These are phyloP conservation scores for Eleusine indica DNA, from an alignment of 176 grass and related monocot genomes.

Conservation along the genomic window DNA sequence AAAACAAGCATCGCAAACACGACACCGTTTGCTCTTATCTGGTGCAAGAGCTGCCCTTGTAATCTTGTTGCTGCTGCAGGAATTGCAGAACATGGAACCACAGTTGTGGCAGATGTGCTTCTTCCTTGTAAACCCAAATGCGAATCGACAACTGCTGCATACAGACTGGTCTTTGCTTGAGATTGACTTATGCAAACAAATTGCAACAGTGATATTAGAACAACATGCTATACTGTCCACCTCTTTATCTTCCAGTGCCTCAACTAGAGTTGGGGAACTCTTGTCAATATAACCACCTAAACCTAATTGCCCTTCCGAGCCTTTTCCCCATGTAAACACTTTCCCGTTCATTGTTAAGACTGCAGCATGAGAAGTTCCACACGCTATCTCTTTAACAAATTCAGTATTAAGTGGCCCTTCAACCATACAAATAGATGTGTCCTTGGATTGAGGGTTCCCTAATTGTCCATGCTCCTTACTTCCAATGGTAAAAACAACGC, in stretches of 20 bases:
- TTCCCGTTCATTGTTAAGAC: slow-evolving; percentile 80
- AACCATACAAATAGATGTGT: slow-evolving; percentile 66
- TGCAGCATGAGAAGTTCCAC: slow-evolving; percentile 69
- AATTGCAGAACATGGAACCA: slow-evolving; percentile 86
- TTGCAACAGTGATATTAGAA: slow-evolving; percentile 69
- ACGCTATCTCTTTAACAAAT: slow-evolving; percentile 84
- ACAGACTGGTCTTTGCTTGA: slow-evolving; percentile 80
- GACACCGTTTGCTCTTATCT: slow-evolving; percentile 64
- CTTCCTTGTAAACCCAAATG: slow-evolving; percentile 85
- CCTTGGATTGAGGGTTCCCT: slow-evolving; percentile 52
- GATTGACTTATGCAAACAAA: slow-evolving; percentile 74
- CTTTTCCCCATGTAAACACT: slow-evolving; percentile 91
- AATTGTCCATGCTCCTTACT: slow-evolving; percentile 64
- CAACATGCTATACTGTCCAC: slow-evolving; percentile 78
- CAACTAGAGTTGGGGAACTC: slow-evolving; percentile 68
- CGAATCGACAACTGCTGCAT: slow-evolving; percentile 67
- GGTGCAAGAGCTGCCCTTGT: slow-evolving; percentile 67
- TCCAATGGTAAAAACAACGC: slow-evolving; percentile 87
- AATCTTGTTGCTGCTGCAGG: slow-evolving; percentile 81
- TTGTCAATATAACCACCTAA: slow-evolving; percentile 79
- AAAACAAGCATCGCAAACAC: slow-evolving; percentile 87
- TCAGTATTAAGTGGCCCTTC: slow-evolving; percentile 89
- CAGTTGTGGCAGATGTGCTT: slow-evolving; percentile 96
- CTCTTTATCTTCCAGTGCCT: slow-evolving; percentile 70
- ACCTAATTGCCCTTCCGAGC: slow-evolving; percentile 85